Base-by-base conservation (phyloP, 2,329 filamentous ascomycete genomes). In the Penicillium hesseltinei region DNA sequence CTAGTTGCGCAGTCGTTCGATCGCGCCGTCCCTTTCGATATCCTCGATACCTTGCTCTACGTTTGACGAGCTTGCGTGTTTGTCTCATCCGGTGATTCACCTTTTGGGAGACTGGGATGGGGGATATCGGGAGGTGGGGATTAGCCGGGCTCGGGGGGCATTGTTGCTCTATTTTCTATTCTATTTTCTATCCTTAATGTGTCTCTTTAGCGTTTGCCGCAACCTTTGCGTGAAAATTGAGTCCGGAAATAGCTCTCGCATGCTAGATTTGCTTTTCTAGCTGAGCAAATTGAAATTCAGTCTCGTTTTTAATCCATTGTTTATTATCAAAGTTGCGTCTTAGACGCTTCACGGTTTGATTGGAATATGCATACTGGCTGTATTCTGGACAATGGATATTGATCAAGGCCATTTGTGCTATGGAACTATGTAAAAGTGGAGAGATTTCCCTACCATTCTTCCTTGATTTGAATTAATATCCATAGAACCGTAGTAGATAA, bases 1-100 rank as follows among this genome's bases (percentile, higher is more conserved):
- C 63, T 72, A 71, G 57, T 48, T 27, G 17, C 7, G 21, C 25
- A 27, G n/a, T 43, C 3, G n/a, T 17, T 31, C 2, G 8, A 21
- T 13, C 23, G 13, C 15, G 19, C 9, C 3, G 5, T 25, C 8
- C 19, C 44, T 19, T 31, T 29, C 27, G 4, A 19, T 51, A 39
- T 33, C 8, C 29, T 27, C 42, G 21, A 39, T 23, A 31, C 17
- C 2, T 31, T 27, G 2, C 11, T 15, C 8, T 9, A 3, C 4
- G 7, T 1, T 51, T n/a, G 27, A 33, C 2, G 10, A 6, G 0
- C 2, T 15, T 9, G n/a, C n/a, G 13, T 10, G 3, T 33, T 23
- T 17, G 25, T 35, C 10, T n/a, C 45, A 5, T 23, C 19, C 4
- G 5, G 7, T 11, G 0, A n/a, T 23, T 17, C 4, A 4, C 8